Percentiles rank a stretch among this genome's conserved stretches.
Evolutionary conservation across 2,329 filamentous ascomycete species (phyloP).

Genomic region (Elsinoe batatas): DNA sequence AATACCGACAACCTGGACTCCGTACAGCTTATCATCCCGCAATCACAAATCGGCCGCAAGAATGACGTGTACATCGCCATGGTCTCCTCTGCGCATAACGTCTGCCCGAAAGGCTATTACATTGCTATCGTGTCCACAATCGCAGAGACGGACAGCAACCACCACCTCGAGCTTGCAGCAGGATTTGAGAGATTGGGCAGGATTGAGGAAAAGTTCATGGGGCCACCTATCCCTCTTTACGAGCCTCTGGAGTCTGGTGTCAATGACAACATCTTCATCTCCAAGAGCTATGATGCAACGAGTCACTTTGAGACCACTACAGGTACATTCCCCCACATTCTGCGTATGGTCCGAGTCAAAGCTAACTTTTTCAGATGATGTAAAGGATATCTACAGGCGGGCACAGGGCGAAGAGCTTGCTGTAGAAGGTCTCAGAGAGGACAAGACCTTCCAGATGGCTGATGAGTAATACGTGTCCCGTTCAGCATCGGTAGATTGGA

Average conservation of each 20-base stretch:
- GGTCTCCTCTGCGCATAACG: conserved; percentile 91
- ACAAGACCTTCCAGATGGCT: conserved; percentile 54
- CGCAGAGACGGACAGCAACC: conserved; percentile 81
- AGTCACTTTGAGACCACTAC: conserved; percentile 93
- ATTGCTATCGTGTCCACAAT: conserved; percentile 98
- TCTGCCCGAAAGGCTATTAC: conserved; percentile 98
- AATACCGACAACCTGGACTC: conserved; percentile 86
- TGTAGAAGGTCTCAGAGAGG: conserved; percentile 78
- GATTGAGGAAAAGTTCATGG: conserved; percentile 97
- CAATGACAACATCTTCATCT: conserved; percentile 91
- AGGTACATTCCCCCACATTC: conserved; percentile 32
- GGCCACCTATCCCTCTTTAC: conserved; percentile 83
- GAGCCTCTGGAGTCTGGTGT: conserved; percentile 75
- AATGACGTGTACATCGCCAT: conserved; percentile 97
- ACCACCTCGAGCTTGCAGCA: conserved; percentile 87
- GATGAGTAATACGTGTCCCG: conserved; percentile 38
- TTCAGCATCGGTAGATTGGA: neutral
- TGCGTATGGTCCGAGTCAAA: neutral
- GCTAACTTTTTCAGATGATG: conserved; percentile 57
- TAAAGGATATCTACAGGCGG: conserved; percentile 83
- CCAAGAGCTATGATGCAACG: conserved; percentile 95
- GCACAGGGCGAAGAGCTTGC: conserved; percentile 75
- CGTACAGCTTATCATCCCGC: conserved; percentile 90
- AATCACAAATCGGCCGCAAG: conserved; percentile 93
- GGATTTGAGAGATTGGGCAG: conserved; percentile 85